phyloP scores from a whole-genome alignment of 2,329 filamentous ascomycete genomes.

The Trichoderma sp. region DNA sequence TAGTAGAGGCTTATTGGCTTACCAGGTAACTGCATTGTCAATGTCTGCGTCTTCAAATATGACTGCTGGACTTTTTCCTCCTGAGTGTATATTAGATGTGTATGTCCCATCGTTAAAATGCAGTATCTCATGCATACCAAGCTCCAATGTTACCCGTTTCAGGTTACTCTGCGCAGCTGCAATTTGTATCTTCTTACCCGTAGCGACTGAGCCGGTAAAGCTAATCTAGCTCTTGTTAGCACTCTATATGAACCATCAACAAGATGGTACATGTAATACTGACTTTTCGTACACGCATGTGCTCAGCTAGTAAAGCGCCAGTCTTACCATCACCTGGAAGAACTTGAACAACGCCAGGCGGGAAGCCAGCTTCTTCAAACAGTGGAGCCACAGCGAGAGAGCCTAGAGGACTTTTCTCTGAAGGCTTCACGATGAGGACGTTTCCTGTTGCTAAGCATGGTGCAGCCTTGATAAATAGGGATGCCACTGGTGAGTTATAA shows the following conservation, averaged over 20 bases:
- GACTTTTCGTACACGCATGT: constrained; percentile 2
- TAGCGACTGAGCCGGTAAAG: constrained; percentile 73
- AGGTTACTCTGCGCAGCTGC: constrained; percentile 63
- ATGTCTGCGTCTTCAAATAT: constrained; percentile 2
- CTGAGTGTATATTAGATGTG: background rate
- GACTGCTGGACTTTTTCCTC: background rate
- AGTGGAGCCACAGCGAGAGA: background rate
- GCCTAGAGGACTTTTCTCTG: background rate
- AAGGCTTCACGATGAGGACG: background rate
- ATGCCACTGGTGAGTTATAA: background rate
- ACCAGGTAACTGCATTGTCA: background rate
- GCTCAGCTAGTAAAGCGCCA: background rate
- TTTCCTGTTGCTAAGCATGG: background rate
- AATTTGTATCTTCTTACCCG: constrained; percentile 72
- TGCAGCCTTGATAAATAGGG: background rate
- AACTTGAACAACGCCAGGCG: background rate
- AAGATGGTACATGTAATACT: background rate
- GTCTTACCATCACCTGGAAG: background rate
- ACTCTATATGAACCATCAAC: background rate
- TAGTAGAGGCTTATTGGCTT: background rate
- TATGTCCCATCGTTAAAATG: background rate
- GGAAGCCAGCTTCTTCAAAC: constrained; percentile 3
- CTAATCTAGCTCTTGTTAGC: background rate
- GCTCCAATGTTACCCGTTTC: constrained; percentile 67
- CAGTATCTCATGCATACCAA: constrained; percentile 63